Conservation (phyloP, 306 rosid genomes). For the Citrullus colocynthis region DNA sequence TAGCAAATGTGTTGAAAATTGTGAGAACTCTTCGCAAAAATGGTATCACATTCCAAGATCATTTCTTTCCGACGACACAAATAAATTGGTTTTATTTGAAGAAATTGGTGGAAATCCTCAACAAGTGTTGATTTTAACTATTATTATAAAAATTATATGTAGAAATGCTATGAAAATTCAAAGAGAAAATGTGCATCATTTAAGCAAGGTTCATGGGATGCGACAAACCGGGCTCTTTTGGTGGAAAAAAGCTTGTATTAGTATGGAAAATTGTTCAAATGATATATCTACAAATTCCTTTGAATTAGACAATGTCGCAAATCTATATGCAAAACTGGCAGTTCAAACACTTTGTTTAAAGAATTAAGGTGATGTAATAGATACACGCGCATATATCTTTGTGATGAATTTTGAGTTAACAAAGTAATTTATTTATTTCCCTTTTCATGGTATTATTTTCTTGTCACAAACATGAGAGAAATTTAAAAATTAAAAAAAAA, state of each 20-base stretch:
- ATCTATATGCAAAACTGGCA: conserved; percentile 16
- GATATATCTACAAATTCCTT: conserved; percentile 20
- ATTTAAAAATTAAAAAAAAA: too few species aligned
- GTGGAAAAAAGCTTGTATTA: conserved; percentile 25
- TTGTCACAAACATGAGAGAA: too few species aligned
- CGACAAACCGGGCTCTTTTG: neutral
- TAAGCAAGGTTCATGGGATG: neutral
- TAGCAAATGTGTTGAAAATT: conserved; percentile 29
- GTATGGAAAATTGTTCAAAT: conserved; percentile 24
- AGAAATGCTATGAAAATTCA: conserved; percentile 15
- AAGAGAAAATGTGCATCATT: neutral
- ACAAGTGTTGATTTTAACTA: conserved; percentile 18
- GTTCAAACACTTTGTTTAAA: conserved; percentile 27
- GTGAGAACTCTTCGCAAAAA: conserved; percentile 39
- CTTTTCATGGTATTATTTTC: neutral
- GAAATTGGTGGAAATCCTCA: conserved; percentile 39
- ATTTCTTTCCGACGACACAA: conserved; percentile 12
- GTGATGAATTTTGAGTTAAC: neutral
- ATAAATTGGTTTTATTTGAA: conserved; percentile 34
- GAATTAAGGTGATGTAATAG: too few species aligned
- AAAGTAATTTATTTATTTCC: too few species aligned
- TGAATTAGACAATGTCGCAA: conserved; percentile 22
- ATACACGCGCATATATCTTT: too few species aligned
- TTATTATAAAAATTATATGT: conserved; percentile 15
- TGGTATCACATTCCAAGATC: conserved; percentile 47